Conservation (phyloP, 768 basidiomycete species). For the Russula brevipes region DNA sequence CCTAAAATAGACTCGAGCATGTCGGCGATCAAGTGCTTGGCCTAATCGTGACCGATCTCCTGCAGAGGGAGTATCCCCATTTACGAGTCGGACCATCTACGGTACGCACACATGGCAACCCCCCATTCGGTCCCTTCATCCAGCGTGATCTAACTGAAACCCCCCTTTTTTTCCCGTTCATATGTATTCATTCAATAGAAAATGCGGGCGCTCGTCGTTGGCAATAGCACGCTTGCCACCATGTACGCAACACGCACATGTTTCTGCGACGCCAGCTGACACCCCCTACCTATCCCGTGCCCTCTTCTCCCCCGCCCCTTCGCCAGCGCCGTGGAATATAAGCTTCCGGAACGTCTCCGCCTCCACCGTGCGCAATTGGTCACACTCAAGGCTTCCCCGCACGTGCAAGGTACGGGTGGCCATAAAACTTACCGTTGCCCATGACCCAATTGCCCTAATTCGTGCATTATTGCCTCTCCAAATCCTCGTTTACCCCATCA, state of each 20-base stretch:
- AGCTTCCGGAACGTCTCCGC: conserved; percentile 53
- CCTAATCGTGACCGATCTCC: conserved; percentile 57
- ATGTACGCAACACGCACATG: conserved; percentile 40
- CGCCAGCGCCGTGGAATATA: conserved; percentile 57
- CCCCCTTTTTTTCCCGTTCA: neutral
- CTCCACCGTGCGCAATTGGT: conserved; percentile 71
- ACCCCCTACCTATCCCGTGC: no score
- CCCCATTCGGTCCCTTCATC: neutral
- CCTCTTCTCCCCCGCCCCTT: neutral
- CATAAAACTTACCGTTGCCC: neutral
- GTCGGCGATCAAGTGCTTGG: conserved; percentile 71
- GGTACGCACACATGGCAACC: conserved; percentile 33
- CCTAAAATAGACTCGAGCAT: conserved; percentile 58
- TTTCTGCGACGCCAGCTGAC: neutral
- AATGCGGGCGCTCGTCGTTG: conserved; percentile 71
- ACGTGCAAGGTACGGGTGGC: conserved; percentile 59
- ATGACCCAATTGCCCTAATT: conserved; percentile 10
- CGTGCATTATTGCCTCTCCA: neutral
- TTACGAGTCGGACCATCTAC: conserved; percentile 75
- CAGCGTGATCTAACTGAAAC: neutral
- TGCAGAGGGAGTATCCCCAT: conserved; percentile 56
- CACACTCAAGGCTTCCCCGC: conserved; percentile 58
- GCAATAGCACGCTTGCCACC: conserved; percentile 65
- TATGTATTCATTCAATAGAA: conserved; percentile 46
- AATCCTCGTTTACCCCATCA: conserved; percentile 13